These are phyloP conservation scores for Yamadazyma pseudoaaseri DNA, from an alignment of 1,139 yeast genomes.

Conservation along the genomic window DNA sequence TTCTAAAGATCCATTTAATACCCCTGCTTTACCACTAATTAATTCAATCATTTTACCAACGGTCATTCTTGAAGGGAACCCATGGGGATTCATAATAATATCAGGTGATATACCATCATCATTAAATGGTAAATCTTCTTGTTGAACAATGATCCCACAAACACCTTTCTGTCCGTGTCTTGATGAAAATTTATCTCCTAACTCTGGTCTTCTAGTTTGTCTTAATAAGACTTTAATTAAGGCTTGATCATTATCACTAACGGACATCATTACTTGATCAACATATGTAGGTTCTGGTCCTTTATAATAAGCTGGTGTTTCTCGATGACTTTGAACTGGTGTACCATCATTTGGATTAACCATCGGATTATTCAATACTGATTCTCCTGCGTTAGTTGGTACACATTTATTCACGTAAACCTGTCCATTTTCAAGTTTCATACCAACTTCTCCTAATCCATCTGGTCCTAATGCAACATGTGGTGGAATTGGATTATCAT, in stretches of 20 bases:
- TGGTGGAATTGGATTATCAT: constrained; percentile 78
- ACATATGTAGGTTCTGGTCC: constrained; percentile 95
- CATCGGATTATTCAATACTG: constrained; percentile 41
- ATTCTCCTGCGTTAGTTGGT: constrained; percentile 83
- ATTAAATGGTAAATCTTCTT: constrained; percentile 93
- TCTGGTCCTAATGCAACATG: constrained; percentile 89
- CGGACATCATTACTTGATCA: constrained; percentile 97
- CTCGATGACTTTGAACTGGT: constrained; percentile 65
- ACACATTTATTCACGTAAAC: constrained; percentile 90
- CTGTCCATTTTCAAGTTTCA: constrained; percentile 86
- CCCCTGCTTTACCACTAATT: constrained; percentile 97
- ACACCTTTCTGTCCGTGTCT: constrained; percentile 99
- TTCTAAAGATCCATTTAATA: constrained; percentile 83
- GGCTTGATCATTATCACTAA: constrained; percentile 93
- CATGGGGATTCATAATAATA: constrained; percentile 98
- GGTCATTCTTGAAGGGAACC: constrained; percentile 99
- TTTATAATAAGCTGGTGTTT: constrained; percentile 86
- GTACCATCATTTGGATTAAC: constrained; percentile 18
- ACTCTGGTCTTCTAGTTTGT: constrained; percentile 96
- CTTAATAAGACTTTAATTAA: constrained; percentile 86
- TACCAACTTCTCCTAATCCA: constrained; percentile 97
- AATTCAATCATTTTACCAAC: constrained; percentile 98
- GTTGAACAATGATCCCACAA: constrained; percentile 95
- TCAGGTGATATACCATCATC: constrained; percentile 91
- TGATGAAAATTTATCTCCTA: constrained; percentile 96